Evolutionary conservation across 1,139 yeast genomes (phyloP).

Genomic region (Diutina ranongensis): DNA sequence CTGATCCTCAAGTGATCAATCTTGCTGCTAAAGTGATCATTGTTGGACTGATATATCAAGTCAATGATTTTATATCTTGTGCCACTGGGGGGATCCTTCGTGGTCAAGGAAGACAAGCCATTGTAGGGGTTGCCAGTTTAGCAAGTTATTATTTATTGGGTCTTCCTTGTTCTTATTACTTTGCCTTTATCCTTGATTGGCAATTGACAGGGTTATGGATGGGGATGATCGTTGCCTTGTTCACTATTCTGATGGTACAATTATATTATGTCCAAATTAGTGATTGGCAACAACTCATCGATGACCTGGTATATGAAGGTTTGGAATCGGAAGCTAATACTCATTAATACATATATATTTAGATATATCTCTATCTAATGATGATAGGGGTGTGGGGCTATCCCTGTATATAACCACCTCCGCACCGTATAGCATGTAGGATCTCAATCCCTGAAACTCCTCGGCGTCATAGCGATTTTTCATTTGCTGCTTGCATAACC

Average conservation of each 20-base stretch:
- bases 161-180: slow-evolving; percentile 42
- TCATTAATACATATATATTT: too few species aligned
- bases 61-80: slow-evolving; percentile 44
- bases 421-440: too few species aligned
- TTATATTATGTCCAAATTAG: slow-evolving; percentile 33
- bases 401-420: too few species aligned
- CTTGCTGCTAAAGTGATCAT: slow-evolving; percentile 39
- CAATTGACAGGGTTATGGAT: slow-evolving; percentile 40
- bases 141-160: slow-evolving; percentile 48
- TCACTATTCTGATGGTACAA: slow-evolving; percentile 35
- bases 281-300: too few species aligned
- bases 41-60: slow-evolving; percentile 47
- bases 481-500: too few species aligned
- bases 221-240: slow-evolving; percentile 47
- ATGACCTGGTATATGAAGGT: too few species aligned
- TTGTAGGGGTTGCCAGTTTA: slow-evolving; percentile 50
- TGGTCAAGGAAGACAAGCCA: slow-evolving; percentile 58
- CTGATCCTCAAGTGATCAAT: slow-evolving; percentile 40
- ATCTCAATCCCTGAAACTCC: too few species aligned
- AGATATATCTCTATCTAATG: too few species aligned
- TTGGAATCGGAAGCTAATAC: too few species aligned
- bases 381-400: too few species aligned
- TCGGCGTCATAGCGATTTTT: too few species aligned
- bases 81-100: slow-evolving; percentile 48
- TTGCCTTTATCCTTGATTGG: slow-evolving; percentile 31